Base-by-base conservation (phyloP, 2,329 filamentous ascomycete species). In the Stenocarpella maydis region DNA sequence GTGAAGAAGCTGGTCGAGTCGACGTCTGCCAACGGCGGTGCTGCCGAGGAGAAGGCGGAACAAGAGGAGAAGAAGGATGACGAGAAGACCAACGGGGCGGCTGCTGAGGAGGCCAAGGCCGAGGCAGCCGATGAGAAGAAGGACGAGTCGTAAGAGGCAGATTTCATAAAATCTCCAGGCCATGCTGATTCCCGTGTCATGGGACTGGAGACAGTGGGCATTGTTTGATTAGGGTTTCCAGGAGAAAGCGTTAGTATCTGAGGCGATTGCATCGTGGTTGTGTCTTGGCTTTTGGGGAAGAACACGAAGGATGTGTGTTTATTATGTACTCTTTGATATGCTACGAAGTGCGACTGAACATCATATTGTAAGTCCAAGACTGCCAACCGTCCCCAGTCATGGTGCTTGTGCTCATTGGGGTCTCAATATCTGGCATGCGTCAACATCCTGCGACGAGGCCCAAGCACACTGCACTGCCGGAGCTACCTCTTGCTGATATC, bases 1-100 rank as follows among this genome's bases (percentile, higher is more conserved):
- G 94, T 96, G 26, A 90, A 90, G 83, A 88, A 88, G 77, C 80
- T 97, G 50, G 88, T 95, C 34, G 84, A 85, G 68, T 80, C 81
- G 65, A 75, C 82, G 45, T 79, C 73, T 37, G 78, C 73, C 17
- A 72, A 67, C 14, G 75, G 74, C 28, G 74, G 55, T 39, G 76
- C 71, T 47, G 71, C 65, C 4, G 71, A 71, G 54, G 71, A 69
- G 41, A 71, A 71, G 68, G 52, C 72, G 47, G 72, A 61, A 63
- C 74, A 70, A 67, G 73, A 73, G 10, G 26, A 73, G 75, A 65
- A 76, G 75, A 74, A 69, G 26, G 74, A 74, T 61, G 74, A 77
- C 41, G 72, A 76, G 63, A 39, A 58, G 58, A 49, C 66, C 17
- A 60, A 65, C 41, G 69, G 31, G 4, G 49, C 41, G 12, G 58